Percentiles rank a stretch among this genome's conserved stretches.
phyloP scores from a whole-genome alignment of 345 rosid species.

The Salix koriyanagi region DNA sequence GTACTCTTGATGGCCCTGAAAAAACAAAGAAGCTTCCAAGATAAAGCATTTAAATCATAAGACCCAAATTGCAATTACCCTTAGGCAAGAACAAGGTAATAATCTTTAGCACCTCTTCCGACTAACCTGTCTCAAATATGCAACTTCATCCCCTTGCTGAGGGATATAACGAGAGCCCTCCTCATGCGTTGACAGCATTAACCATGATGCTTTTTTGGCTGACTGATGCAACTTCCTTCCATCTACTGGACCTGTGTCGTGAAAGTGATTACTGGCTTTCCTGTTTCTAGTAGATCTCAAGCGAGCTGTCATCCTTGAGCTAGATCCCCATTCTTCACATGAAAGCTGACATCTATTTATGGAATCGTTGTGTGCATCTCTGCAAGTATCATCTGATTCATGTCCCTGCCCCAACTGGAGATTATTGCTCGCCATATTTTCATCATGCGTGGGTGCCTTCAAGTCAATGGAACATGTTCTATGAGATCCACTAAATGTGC shows the following conservation, averaged over 20 bases:
- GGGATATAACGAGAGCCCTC: conserved; percentile 94
- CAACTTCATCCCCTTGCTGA: conserved; percentile 82
- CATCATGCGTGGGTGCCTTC: conserved; percentile 29
- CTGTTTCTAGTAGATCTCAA: conserved; percentile 81
- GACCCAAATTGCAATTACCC: not conserved
- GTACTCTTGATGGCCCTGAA: conserved; percentile 95
- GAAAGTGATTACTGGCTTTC: conserved; percentile 53
- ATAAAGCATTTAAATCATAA: not conserved
- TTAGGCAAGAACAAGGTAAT: conserved; percentile 3
- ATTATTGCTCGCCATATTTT: conserved; percentile 18
- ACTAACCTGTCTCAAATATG: conserved; percentile 84
- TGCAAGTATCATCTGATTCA: conserved; percentile 33
- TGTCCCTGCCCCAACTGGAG: conserved; percentile 23
- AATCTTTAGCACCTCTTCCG: conserved; percentile 1
- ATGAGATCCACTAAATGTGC: conserved; percentile 33
- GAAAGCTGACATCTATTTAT: conserved; percentile 40
- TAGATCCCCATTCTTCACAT: conserved; percentile 57
- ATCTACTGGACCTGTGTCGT: conserved; percentile 55
- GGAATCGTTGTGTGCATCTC: conserved; percentile 16
- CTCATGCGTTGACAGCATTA: conserved; percentile 70
- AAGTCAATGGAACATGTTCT: conserved; percentile 33
- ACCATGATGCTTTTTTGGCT: conserved; percentile 65
- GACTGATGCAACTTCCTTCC: conserved; percentile 48
- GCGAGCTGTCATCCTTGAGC: conserved; percentile 62
- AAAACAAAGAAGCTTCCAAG: conserved; percentile 4